Percentiles rank a stretch among this genome's conserved stretches.
These are phyloP conservation scores for Candida maltosa DNA, from an alignment of 805 yeast species.

Conservation along the genomic window DNA sequence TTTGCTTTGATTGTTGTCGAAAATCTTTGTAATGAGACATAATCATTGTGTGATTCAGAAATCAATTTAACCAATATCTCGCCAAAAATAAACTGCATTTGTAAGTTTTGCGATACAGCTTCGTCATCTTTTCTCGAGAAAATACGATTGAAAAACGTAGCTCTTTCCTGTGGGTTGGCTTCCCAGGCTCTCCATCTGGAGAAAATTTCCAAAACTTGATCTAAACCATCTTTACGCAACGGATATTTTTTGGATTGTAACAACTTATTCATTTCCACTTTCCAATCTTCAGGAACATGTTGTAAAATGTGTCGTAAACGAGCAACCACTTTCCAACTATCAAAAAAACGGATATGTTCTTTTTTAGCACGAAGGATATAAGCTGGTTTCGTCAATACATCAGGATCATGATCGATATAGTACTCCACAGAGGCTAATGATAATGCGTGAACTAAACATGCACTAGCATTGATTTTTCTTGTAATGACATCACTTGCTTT, in stretches of 20 bases:
- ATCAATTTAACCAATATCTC: slow-evolving; percentile 5
- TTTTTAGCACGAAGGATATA: slow-evolving; percentile 68
- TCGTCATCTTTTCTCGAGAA: slow-evolving; percentile 6
- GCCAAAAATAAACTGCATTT: slow-evolving; percentile 4
- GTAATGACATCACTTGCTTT: slow-evolving; percentile 14
- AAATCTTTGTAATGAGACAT: slow-evolving; percentile 2
- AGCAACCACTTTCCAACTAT: slow-evolving; percentile 84
- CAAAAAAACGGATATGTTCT: slow-evolving; percentile 73
- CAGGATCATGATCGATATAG: slow-evolving; percentile 76
- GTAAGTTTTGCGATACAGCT: neutral
- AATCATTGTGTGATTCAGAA: slow-evolving; percentile 3
- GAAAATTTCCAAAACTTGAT: slow-evolving; percentile 56
- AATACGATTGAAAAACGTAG: slow-evolving; percentile 14
- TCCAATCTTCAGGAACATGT: slow-evolving; percentile 56
- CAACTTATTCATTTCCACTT: slow-evolving; percentile 21
- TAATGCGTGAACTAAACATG: slow-evolving; percentile 41
- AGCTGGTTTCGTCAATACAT: slow-evolving; percentile 86
- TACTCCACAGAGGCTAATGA: slow-evolving; percentile 35
- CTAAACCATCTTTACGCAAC: slow-evolving; percentile 51
- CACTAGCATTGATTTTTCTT: slow-evolving; percentile 11
- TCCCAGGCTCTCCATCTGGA: slow-evolving; percentile 93
- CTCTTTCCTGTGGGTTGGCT: slow-evolving; percentile 37
- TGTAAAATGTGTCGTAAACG: slow-evolving; percentile 72
- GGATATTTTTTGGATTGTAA: slow-evolving; percentile 15
- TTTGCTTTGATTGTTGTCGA: slow-evolving; percentile 1